Percentiles rank a stretch among this genome's conserved stretches.
These are phyloP conservation scores for Epichloe sibirici DNA, from an alignment of 2,329 filamentous ascomycete genomes.

Conservation along the genomic window DNA sequence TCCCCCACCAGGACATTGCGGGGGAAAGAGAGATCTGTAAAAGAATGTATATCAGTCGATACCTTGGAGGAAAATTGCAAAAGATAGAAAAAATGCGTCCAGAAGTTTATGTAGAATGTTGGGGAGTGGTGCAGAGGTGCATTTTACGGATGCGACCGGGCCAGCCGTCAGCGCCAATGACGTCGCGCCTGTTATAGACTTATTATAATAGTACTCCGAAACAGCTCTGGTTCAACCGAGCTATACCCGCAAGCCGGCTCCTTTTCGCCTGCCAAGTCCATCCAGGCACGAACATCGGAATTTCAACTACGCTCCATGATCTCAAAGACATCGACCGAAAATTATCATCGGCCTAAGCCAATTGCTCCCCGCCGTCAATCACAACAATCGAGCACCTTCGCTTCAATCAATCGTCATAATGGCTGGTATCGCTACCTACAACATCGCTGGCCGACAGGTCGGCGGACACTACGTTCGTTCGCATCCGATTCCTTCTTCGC, in stretches of 20 bases:
- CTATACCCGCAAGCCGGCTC: constrained; percentile 16
- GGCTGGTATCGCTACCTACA: constrained; percentile 34
- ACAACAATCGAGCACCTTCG: constrained; percentile 10
- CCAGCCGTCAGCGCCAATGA: background rate
- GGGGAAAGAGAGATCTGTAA: background rate
- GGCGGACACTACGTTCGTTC: constrained; percentile 48
- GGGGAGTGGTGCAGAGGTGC: background rate
- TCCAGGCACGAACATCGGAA: constrained; percentile 12
- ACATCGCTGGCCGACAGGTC: constrained; percentile 45
- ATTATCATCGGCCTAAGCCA: constrained; percentile 10
- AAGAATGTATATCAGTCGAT: background rate
- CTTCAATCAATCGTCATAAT: constrained; percentile 17
- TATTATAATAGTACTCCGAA: background rate
- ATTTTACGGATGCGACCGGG: background rate
- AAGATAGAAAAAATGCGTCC: too few species aligned
- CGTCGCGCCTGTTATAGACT: background rate
- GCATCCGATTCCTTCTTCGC: constrained; percentile 7
- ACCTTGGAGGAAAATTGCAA: background rate
- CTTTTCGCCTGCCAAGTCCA: constrained; percentile 21
- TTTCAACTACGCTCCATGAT: constrained; percentile 12
- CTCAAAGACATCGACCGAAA: constrained; percentile 10
- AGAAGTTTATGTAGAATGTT: background rate
- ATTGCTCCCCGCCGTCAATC: background rate
- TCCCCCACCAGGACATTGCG: constrained; percentile 31
- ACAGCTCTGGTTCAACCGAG: constrained; percentile 11